Evolutionary conservation across 805 yeast genomes (phyloP), one percentile per base, ranked within the genome.

Genomic region (Trichomonascus vanleenenianus): DNA sequence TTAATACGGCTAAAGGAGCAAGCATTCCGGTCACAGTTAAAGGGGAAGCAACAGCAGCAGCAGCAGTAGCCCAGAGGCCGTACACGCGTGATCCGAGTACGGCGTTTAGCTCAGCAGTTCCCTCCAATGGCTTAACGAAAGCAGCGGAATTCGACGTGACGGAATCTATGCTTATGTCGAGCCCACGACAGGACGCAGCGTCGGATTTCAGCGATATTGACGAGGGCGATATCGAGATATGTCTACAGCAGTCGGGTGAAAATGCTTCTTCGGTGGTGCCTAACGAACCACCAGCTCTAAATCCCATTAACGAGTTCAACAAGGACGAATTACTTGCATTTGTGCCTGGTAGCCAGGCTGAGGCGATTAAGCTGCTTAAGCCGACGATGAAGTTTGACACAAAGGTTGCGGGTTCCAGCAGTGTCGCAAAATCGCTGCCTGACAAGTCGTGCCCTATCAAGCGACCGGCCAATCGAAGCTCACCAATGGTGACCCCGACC

Each of bases 291-390:
- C 35, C 40, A 6, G 15, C 25, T 20, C 15, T 16, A 6, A 42
- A 42, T 18, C 44, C 44, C 20, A 35, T 42, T 8, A 42, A 32
- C 22, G 33, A 27, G 14, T 16, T 11, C 12, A 42, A 42, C 19
- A 30, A 42, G 19, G 18, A 22, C 6, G 44, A 18, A 14, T 27
- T 42, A 18, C 10, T 42, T 6, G 20, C n/a, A 33, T 42, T 42
- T 33, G 39, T 33, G 10, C 36, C 14, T 35, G 44, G 44, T 12
- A 18, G 31, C 9, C 44, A 42, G 22, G 44, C 44, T 14, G 39
- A 33, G 12, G 30, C 22, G 15, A n/a, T 19, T 30, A 30, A 39
- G 20, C 25, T 14, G 6, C 19, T 33, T 8, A 20, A 33, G 20
- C 30, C 19, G 11, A 25, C 44, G 18, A 22, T 15, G 8, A 42